Base-by-base conservation (phyloP, 2,329 filamentous ascomycete genomes). In the Colletotrichum zoysiae region DNA sequence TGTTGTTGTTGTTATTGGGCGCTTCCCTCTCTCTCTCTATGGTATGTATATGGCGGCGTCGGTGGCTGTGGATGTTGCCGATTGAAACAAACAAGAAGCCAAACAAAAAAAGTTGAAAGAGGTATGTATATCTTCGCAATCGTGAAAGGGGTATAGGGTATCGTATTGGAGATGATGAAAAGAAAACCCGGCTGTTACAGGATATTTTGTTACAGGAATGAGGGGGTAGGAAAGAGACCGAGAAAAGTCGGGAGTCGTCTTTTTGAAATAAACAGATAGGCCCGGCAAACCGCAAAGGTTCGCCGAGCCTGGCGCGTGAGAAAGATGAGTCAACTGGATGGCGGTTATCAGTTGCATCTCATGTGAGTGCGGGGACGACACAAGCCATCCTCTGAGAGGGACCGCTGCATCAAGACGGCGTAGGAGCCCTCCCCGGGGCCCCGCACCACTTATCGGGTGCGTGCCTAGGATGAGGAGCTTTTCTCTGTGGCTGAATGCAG, bases 401-500 rank as follows among this genome's bases (percentile, higher is more conserved):
- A 9, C 18, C 42, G 30, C 63, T 42, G 18, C 62, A 40, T 35
- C 40, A 33, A 59, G 40, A 64, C 23, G 33, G 23, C 30, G 53
- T 40, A 40, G 55, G 33, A n/a, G 33, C 30, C 53, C 18, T 56
- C 53, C 3, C 11, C 3, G 5, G 4, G 4, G 30, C 50, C 57
- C 64, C 48, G 51, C 50, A 58, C 65, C 65, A 44, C 65, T 57
- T 71, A 62, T 53, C 58, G 44, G 69, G 23, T 60, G 69, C 46
- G 65, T 68, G 65, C 69, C 48, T 55, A 55, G 65, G 48, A 72
- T 72, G 59, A 65, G 69, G 60, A 70, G 55, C 56, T 60, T 59
- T 63, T 58, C n/a, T 58, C 30, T 51, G 59, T 69, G 65, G 67
- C 69, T 50, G 69, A 64, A 72, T 72, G 70, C 65, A 65, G 65